Conservation (phyloP, 2,329 filamentous ascomycete species). For the Aspergillus niger region DNA sequence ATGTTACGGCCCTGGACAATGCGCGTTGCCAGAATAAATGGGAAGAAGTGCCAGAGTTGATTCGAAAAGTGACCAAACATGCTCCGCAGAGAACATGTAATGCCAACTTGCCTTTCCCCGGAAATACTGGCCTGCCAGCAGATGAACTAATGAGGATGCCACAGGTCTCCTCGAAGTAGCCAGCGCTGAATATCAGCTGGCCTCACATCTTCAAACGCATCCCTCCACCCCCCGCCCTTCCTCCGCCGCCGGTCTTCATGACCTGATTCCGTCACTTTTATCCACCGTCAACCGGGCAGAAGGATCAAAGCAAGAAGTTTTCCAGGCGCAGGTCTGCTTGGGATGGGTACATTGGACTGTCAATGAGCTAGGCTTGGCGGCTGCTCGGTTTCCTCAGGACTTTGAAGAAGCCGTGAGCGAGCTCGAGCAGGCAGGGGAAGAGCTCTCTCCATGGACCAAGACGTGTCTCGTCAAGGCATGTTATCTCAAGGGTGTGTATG, state of each 20-base stretch:
- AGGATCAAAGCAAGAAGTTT: constrained; percentile 55
- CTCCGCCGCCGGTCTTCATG: constrained; percentile 48
- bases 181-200: constrained; percentile 67
- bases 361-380: constrained; percentile 66
- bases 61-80: constrained; percentile 93
- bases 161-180: constrained; percentile 70
- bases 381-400: constrained; percentile 63
- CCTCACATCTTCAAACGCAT: constrained; percentile 51
- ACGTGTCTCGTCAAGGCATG: constrained; percentile 78
- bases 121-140: constrained; percentile 18
- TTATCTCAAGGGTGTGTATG: constrained; percentile 70
- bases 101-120: constrained; percentile 15
- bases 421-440: constrained; percentile 54
- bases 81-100: constrained; percentile 81
- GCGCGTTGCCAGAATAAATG: constrained; percentile 87
- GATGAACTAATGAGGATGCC: constrained; percentile 16
- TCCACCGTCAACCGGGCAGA: constrained; percentile 62
- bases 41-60: constrained; percentile 81
- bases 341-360: constrained; percentile 83
- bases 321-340: constrained; percentile 80
- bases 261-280: constrained; percentile 44
- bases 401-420: constrained; percentile 59
- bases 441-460: constrained; percentile 72
- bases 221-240: constrained; percentile 33
- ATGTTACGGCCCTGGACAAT: constrained; percentile 78